Percentiles rank a stretch among this genome's conserved stretches.
phyloP scores from a whole-genome alignment of 2,329 filamentous ascomycete genomes.

The Pezicula carpinea region DNA sequence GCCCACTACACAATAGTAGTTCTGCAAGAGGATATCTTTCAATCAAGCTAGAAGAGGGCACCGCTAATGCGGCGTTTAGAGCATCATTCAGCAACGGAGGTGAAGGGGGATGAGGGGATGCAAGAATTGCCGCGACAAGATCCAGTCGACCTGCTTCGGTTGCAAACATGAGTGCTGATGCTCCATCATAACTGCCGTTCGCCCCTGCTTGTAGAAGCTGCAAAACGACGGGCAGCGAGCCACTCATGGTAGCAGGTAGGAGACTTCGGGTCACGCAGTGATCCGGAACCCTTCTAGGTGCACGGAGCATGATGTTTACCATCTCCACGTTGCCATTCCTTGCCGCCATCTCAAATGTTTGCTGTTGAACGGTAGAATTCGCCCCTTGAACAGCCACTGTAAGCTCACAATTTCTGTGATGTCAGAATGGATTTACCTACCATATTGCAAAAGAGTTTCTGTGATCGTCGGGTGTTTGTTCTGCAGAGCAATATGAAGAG shows the following conservation, averaged over 20 bases:
- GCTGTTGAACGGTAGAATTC: constrained; percentile 5
- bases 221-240: constrained; percentile 2
- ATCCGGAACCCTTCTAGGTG: constrained; percentile 6
- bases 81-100: constrained; percentile 44
- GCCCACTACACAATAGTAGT: constrained; percentile 53
- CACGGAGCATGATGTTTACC: constrained; percentile 10
- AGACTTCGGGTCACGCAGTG: constrained; percentile 9
- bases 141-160: constrained; percentile 46
- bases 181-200: constrained; percentile 47
- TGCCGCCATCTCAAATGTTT: constrained; percentile 1
- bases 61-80: constrained; percentile 42
- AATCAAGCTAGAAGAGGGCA: constrained; percentile 40
- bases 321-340: constrained; percentile 9
- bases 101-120: constrained; percentile 47
- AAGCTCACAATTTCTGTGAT: neutral
- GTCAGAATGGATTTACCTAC: constrained; percentile 1
- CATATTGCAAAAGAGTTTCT: constrained; percentile 12
- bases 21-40: constrained; percentile 50
- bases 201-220: constrained; percentile 28
- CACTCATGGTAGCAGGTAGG: constrained; percentile 5
- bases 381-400: constrained; percentile 6
- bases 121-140: constrained; percentile 49
- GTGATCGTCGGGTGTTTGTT: constrained; percentile 6
- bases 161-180: constrained; percentile 47
- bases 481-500: constrained; percentile 9